Percentiles rank a stretch among this genome's conserved stretches.
Evolutionary conservation across 345 rosid genomes (phyloP).

Genomic region (Lagerstroemia speciosa): DNA sequence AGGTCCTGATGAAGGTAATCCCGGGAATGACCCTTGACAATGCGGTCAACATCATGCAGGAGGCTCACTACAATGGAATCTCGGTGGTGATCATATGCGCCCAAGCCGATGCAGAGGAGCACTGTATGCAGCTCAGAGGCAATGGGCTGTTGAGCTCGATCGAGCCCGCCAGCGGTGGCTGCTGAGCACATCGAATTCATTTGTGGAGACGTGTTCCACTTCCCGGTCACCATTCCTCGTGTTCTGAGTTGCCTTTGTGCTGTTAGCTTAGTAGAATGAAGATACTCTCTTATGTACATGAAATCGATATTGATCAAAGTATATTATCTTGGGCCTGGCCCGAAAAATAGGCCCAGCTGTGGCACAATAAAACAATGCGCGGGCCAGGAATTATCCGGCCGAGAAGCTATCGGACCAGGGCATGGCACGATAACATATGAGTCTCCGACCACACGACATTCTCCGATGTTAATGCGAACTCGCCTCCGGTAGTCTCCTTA

Average conservation of each 20-base stretch:
- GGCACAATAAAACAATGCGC: too few relatives aligned
- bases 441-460: too few relatives aligned
- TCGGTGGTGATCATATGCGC: slow-evolving; percentile 85
- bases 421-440: too few relatives aligned
- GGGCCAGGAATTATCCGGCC: too few relatives aligned
- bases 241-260: too few relatives aligned
- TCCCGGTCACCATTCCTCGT: too few relatives aligned
- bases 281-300: neutral
- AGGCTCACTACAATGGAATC: slow-evolving; percentile 82
- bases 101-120: slow-evolving; percentile 92
- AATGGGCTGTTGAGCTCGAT: slow-evolving; percentile 89
- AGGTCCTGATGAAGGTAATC: slow-evolving; percentile 92
- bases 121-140: slow-evolving; percentile 91
- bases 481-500: too few relatives aligned
- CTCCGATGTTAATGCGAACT: too few relatives aligned
- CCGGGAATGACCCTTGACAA: slow-evolving; percentile 91
- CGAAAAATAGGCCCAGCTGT: too few relatives aligned
- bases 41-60: slow-evolving; percentile 96
- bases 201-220: too few relatives aligned
- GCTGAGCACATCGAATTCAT: slow-evolving; percentile 28
- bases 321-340: neutral
- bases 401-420: too few relatives aligned
- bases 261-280: neutral
- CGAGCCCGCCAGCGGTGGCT: slow-evolving; percentile 87
- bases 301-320: neutral